Percentiles rank a stretch among this genome's conserved stretches.
These are phyloP conservation scores for Omphalotus guepiniiformis DNA, from an alignment of 768 basidiomycete genomes.

Conservation along the genomic window DNA sequence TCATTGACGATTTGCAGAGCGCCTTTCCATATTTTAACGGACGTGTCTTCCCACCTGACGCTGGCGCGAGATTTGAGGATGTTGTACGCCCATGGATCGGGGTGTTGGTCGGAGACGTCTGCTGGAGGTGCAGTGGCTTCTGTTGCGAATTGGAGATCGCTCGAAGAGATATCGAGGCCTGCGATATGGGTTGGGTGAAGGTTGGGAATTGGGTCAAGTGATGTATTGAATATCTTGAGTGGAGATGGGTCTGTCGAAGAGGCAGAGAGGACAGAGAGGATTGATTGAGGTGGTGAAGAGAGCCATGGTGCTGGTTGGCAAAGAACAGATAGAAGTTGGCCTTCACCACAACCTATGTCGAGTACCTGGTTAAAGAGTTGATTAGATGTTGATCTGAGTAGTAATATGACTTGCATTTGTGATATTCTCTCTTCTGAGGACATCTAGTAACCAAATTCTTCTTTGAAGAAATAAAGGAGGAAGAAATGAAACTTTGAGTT, in stretches of 20 bases:
- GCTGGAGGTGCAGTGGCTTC: conserved; percentile 30
- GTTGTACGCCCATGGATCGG: conserved; percentile 20
- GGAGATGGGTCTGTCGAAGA: conserved; percentile 5
- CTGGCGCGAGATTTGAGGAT: conserved; percentile 11
- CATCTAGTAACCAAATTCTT: conserved; percentile 66
- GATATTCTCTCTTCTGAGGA: conserved; percentile 53
- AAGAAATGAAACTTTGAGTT: conserved; percentile 57
- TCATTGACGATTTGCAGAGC: conserved; percentile 65
- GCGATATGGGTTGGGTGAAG: conserved; percentile 53
- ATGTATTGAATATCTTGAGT: conserved; percentile 14
- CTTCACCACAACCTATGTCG: conserved; percentile 85
- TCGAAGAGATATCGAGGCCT: conserved; percentile 62
- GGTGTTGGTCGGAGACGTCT: neutral
- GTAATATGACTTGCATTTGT: conserved; percentile 36
- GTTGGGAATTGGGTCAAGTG: conserved; percentile 45
- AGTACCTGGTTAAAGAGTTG: conserved; percentile 47
- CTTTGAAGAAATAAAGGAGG: conserved; percentile 67
- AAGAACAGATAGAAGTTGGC: conserved; percentile 64
- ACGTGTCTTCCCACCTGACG: conserved; percentile 65
- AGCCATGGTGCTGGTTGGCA: conserved; percentile 76
- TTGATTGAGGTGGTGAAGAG: conserved; percentile 31
- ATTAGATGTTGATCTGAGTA: neutral
- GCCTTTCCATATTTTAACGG: conserved; percentile 70
- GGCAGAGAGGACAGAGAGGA: conserved; percentile 26
- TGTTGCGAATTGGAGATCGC: conserved; percentile 53